Evolutionary conservation across 2,329 filamentous ascomycete genomes (phyloP).

Genomic region (Paecilomyces niveus): DNA sequence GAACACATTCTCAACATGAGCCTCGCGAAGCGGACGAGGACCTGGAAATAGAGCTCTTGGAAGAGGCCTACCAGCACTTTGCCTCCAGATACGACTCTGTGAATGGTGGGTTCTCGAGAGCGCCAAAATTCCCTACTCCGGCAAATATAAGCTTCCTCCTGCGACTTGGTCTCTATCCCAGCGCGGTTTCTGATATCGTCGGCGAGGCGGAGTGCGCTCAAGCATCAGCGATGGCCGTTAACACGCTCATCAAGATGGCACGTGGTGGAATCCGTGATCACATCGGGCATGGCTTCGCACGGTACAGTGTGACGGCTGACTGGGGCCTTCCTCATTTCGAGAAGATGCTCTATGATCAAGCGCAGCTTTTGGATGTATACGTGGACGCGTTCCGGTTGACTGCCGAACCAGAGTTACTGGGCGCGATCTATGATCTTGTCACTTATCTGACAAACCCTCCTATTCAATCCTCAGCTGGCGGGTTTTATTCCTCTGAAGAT

Average conservation of each 20-base stretch:
- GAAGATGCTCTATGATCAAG: conserved; percentile 93
- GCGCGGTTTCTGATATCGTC: conserved; percentile 75
- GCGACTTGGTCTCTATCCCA: conserved; percentile 63
- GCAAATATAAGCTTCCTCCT: conserved; percentile 78
- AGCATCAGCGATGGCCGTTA: conserved; percentile 70
- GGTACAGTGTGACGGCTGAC: conserved; percentile 83
- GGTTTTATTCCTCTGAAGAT: conserved; percentile 82
- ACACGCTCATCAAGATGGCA: conserved; percentile 73
- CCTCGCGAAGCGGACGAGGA: conserved; percentile 54
- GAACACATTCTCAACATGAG: conserved; percentile 48
- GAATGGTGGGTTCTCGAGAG: conserved; percentile 70
- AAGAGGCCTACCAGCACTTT: conserved; percentile 81
- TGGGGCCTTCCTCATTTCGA: conserved; percentile 97
- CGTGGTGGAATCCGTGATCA: conserved; percentile 66
- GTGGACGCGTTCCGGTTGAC: conserved; percentile 75
- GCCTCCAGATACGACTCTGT: conserved; percentile 69
- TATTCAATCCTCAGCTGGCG: conserved; percentile 61
- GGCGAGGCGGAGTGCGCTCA: conserved; percentile 68
- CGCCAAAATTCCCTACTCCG: conserved; percentile 86
- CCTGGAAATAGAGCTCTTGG: conserved; percentile 81
- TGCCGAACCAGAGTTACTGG: conserved; percentile 63
- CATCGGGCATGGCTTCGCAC: conserved; percentile 68
- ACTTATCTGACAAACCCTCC: conserved; percentile 74
- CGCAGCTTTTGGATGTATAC: conserved; percentile 74
- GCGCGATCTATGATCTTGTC: conserved; percentile 72